Evolutionary conservation across 495 filamentous ascomycete genomes (phyloP).

Genomic region (Monascus purpureus): DNA sequence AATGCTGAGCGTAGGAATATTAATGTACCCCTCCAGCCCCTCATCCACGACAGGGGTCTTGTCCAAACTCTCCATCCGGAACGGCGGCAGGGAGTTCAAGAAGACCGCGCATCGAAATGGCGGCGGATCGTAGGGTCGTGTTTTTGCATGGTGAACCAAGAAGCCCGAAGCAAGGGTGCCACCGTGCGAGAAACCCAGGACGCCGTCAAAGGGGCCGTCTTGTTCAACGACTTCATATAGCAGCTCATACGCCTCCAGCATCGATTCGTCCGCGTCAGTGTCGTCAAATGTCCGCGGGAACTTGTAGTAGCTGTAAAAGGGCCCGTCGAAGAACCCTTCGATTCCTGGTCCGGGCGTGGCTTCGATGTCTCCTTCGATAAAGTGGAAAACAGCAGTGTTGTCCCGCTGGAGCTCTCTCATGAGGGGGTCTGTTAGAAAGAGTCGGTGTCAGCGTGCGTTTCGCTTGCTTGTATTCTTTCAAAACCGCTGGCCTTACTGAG

Average conservation of each 20-base stretch:
- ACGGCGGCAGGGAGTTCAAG: conserved; percentile 18
- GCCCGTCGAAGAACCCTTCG: conserved; percentile 17
- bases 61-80: conserved; percentile 15
- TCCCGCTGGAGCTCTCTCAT: conserved; percentile 16
- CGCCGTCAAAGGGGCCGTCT: conserved; percentile 24
- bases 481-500: conserved; percentile 9
- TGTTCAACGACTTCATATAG: conserved; percentile 18
- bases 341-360: conserved; percentile 19
- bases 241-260: conserved; percentile 15
- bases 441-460: neutral
- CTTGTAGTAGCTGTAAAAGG: conserved; percentile 23
- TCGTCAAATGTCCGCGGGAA: conserved; percentile 15
- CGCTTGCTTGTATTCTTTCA: too few species aligned
- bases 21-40: conserved; percentile 12
- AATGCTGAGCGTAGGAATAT: conserved; percentile 16
- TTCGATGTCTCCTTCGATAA: conserved; percentile 21
- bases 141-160: conserved; percentile 18
- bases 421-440: conserved; percentile 8
- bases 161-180: conserved; percentile 19
- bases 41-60: conserved; percentile 10
- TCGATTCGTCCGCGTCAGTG: conserved; percentile 11
- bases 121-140: conserved; percentile 8
- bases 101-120: conserved; percentile 24
- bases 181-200: conserved; percentile 26
- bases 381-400: conserved; percentile 19